Evolutionary conservation across 805 yeast genomes (phyloP).

Genomic region (Candida sanyiensis): DNA sequence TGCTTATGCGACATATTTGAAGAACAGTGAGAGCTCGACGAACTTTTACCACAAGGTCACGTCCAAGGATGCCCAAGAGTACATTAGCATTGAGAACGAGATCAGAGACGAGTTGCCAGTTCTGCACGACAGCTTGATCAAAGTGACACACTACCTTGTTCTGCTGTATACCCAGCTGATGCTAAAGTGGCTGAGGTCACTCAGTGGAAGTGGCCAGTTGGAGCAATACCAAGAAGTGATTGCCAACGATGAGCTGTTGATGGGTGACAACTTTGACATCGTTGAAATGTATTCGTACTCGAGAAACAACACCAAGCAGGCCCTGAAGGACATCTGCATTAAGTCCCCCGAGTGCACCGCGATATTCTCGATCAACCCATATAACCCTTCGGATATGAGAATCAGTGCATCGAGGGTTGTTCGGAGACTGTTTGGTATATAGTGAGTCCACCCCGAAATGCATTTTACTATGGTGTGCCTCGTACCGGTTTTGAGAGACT

Average conservation of each 20-base stretch:
- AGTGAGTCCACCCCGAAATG: background rate
- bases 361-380: conserved; percentile 1
- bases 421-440: conserved; percentile 21
- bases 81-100: conserved; percentile 21
- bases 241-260: conserved; percentile 13
- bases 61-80: conserved; percentile 18
- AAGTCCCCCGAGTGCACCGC: conserved; percentile 4
- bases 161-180: conserved; percentile 22
- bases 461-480: conserved; percentile 6
- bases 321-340: conserved; percentile 26
- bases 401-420: conserved; percentile 20
- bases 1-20: conserved; percentile 26
- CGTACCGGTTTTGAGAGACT: conserved; percentile 5
- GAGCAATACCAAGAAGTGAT: conserved; percentile 23
- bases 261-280: conserved; percentile 33
- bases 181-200: conserved; percentile 27
- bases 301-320: conserved; percentile 26
- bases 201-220: conserved; percentile 27
- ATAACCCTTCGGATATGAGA: background rate
- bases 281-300: conserved; percentile 29
- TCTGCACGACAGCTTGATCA: conserved; percentile 16
- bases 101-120: conserved; percentile 29
- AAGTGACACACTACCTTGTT: conserved; percentile 17
- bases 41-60: conserved; percentile 7
- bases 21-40: conserved; percentile 8